phyloP scores from a whole-genome alignment of 2,329 filamentous ascomycete species.

The Thermoascus crustaceus region DNA sequence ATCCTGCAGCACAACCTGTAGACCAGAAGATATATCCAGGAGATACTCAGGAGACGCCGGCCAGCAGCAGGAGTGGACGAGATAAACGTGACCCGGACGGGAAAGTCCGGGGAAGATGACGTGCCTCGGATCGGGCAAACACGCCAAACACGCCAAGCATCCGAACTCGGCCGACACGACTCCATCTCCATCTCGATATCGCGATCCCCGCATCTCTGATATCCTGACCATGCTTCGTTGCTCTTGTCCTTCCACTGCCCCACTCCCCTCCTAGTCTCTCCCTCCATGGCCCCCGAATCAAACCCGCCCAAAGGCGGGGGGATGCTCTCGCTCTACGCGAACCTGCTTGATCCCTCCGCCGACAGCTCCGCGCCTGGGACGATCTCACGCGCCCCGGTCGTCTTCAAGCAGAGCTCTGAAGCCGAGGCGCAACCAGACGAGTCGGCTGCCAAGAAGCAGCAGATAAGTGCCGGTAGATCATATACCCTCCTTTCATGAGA shows the following conservation, averaged over 20 bases:
- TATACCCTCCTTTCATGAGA: conserved; percentile 24
- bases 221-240: neutral
- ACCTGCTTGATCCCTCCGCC: conserved; percentile 57
- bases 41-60: too few species aligned
- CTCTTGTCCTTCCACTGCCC: neutral
- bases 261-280: neutral
- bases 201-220: neutral
- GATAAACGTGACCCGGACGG: neutral
- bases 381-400: conserved; percentile 68
- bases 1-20: conserved; percentile 29
- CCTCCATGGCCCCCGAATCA: conserved; percentile 24
- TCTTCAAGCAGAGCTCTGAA: conserved; percentile 54
- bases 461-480: conserved; percentile 55
- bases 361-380: conserved; percentile 44
- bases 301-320: conserved; percentile 29
- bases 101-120: neutral
- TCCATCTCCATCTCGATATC: neutral
- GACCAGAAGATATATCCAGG: too few species aligned
- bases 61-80: neutral
- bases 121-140: conserved; percentile 6
- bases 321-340: conserved; percentile 71
- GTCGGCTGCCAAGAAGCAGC: conserved; percentile 54
- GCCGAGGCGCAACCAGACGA: conserved; percentile 42
- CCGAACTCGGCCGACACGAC: conserved; percentile 5
- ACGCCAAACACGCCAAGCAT: conserved; percentile 12